These are phyloP conservation scores for Trichophyton schoenleinii DNA, from an alignment of 2,329 filamentous ascomycete genomes.

Conservation along the genomic window DNA sequence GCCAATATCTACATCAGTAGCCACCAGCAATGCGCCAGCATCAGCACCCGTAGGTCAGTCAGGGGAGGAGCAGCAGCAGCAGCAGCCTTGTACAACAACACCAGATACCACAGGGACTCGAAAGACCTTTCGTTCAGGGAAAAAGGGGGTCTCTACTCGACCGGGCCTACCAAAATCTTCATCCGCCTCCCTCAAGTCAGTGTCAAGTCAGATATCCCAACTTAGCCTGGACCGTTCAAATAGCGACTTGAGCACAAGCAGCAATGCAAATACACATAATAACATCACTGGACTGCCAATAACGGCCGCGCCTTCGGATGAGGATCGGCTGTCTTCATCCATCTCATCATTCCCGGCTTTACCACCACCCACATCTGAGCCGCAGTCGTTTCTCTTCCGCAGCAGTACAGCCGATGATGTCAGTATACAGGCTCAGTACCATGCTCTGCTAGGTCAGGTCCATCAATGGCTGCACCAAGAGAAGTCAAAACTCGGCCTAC, in stretches of 20 bases:
- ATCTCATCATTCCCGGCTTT: neutral
- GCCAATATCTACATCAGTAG: neutral
- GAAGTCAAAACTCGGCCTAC: slow-evolving; percentile 50
- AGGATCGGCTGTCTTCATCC: neutral
- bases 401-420: slow-evolving; percentile 5
- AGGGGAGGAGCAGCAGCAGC: neutral
- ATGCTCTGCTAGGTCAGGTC: slow-evolving; percentile 55
- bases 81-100: too few relatives aligned
- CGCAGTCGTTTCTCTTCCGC: neutral
- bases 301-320: neutral
- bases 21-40: neutral
- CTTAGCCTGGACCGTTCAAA: slow-evolving; percentile 11
- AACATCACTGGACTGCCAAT: neutral
- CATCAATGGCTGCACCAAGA: slow-evolving; percentile 75
- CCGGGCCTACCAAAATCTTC: slow-evolving; percentile 10
- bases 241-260: slow-evolving; percentile 2
- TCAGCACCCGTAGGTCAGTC: neutral
- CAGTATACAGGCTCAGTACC: slow-evolving; percentile 15
- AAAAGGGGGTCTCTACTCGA: slow-evolving; percentile 17
- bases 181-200: slow-evolving; percentile 15
- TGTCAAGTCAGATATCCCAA: slow-evolving; percentile 15
- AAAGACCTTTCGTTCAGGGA: neutral
- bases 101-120: neutral
- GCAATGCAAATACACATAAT: neutral
- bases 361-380: neutral